A percentile compares a stretch with the other conserved stretches of the same genome.
Conservation (phyloP, 345 rosid species). For the Pseudoturritis turrita region DNA sequence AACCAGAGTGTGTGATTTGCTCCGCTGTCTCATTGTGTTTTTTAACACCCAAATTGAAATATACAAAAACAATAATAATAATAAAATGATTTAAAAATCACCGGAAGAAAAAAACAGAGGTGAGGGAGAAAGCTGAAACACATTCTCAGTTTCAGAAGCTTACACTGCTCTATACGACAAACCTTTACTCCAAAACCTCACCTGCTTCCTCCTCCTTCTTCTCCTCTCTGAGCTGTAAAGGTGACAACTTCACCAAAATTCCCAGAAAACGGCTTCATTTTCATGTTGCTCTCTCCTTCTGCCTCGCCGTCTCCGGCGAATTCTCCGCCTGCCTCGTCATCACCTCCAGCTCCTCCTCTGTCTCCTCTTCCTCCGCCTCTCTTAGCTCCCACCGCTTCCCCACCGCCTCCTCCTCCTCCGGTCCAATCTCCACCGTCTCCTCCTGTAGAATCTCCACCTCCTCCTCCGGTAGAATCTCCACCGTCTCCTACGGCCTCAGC, state of each 20-base stretch:
- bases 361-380: conserved; percentile 10
- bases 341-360: conserved; percentile 16
- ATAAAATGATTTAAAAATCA: neutral
- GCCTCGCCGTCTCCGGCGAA: conserved; percentile 18
- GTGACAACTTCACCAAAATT: neutral
- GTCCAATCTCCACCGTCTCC: neutral
- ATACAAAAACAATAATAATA: neutral
- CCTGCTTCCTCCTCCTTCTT: conserved; percentile 22
- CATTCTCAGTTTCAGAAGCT: conserved; percentile 24
- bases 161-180: conserved; percentile 30
- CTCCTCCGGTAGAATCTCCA: neutral
- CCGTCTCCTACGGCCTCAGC: neutral
- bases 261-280: neutral
- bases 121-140: conserved; percentile 2
- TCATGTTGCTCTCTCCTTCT: conserved; percentile 26
- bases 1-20: conserved; percentile 16
- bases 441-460: neutral
- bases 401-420: neutral
- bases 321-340: conserved; percentile 18
- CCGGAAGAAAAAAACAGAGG: neutral
- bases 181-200: neutral
- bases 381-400: conserved; percentile 11
- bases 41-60: neutral
- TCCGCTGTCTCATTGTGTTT: conserved; percentile 2
- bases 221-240: neutral